phyloP scores from a whole-genome alignment of 1,284 basidiomycete genomes.

The Apiotrichum montevideense region DNA sequence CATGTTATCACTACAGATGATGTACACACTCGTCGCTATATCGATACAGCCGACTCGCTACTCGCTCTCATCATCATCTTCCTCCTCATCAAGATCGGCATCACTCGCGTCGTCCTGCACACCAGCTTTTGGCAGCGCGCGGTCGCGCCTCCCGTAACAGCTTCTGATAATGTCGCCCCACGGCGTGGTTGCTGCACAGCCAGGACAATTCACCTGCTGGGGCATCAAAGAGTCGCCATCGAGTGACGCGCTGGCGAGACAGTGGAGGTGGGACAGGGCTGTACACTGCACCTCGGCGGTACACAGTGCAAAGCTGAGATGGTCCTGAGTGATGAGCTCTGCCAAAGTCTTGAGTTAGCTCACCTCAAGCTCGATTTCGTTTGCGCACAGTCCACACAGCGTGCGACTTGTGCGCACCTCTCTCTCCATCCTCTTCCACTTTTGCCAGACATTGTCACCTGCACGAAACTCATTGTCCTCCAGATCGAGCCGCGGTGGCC shows the following conservation, averaged over 20 bases:
- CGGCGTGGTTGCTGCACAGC: constrained; percentile 54
- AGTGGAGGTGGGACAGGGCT: constrained; percentile 60
- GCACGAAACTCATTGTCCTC: constrained; percentile 55
- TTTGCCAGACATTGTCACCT: constrained; percentile 17
- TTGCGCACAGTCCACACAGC: constrained; percentile 55
- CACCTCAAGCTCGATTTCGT: constrained; percentile 52
- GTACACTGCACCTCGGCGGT: constrained; percentile 42
- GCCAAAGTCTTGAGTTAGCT: constrained; percentile 20
- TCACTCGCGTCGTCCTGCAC: too few relatives aligned
- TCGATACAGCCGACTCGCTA: too few relatives aligned
- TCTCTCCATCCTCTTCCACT: constrained; percentile 14
- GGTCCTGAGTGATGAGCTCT: constrained; percentile 49
- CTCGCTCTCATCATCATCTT: too few relatives aligned
- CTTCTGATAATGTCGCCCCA: constrained; percentile 71
- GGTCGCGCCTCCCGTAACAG: constrained; percentile 55
- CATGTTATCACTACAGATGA: too few relatives aligned
- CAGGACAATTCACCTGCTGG: neutral
- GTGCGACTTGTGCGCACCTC: neutral
- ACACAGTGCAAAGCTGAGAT: constrained; percentile 54
- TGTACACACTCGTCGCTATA: too few relatives aligned
- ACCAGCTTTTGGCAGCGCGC: too few relatives aligned
- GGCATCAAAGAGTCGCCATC: neutral
- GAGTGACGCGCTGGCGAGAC: constrained; percentile 52
- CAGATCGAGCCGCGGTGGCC: constrained; percentile 54
- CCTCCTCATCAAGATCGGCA: too few relatives aligned